Evolutionary conservation across 345 rosid species (phyloP), one percentile per base, ranked within the genome.

Genomic region (Brassica rapa): DNA sequence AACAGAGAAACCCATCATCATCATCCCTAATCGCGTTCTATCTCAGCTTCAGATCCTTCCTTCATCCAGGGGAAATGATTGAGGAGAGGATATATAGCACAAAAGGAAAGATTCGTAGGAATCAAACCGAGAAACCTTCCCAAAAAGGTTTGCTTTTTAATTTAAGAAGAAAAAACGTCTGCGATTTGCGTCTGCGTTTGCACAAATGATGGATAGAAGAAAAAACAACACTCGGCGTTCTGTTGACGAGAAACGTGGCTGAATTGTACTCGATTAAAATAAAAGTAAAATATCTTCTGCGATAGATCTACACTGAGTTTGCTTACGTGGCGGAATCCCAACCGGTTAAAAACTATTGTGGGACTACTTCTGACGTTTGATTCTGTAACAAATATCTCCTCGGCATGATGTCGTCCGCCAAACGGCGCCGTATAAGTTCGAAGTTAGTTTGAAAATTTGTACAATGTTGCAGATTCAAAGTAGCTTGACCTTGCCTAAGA

Each of bases 1-100:
- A n/a, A 87, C 77, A 74, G 77, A 79, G 73, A 87, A 87, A 75
- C 77, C 92, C 96, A 89, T 88, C 96, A 89, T 88, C 96, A 89
- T 88, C 39, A 39, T 51, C 39, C 71, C 41, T 21, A 23, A 33
- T 49, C 16, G 29, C 53, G 25, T 3, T 19, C 3, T 62, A 71
- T 72, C 62, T 19, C 72, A 51, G 76, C 49, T 77, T 71, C 71
- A 78, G 77, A 78, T 78, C 81, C 61, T 71, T 35, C 43, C 43
- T 37, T 37, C 49, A 32, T 11, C 12, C 56, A 0, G 9, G 41
- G 24, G 21, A 66, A 37, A 37, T 41, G 49, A 41, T 41, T 11
- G 6, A 5, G 24, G 25, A 35, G 0, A 35, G 0, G 8, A 25
- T 25, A 61, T 33, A 57, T 57, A 5, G 57, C 55, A 25, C 6